Conservation (phyloP, 495 filamentous ascomycete species). For the Xylona heveae region DNA sequence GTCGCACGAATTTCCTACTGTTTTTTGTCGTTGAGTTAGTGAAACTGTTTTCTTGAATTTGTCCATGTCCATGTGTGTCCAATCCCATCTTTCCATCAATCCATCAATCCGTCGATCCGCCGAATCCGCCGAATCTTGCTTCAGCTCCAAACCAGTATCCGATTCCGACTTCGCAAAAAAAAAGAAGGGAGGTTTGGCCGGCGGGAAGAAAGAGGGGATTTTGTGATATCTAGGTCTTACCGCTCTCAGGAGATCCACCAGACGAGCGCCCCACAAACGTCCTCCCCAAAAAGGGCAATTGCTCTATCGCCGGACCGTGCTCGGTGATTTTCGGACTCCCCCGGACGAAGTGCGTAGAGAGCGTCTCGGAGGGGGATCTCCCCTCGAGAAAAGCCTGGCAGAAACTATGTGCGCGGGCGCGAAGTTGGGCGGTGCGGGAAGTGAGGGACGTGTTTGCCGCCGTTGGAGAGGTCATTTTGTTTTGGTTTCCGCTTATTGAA, state of each 20-base stretch:
- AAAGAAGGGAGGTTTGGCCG: too few species aligned
- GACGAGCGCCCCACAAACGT: constrained; percentile 15
- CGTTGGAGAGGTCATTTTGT: too few species aligned
- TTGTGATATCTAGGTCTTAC: too few species aligned
- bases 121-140: too few species aligned
- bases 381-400: constrained; percentile 11
- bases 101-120: too few species aligned
- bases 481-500: too few species aligned
- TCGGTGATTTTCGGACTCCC: constrained; percentile 14
- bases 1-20: constrained; percentile 9
- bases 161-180: too few species aligned
- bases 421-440: constrained; percentile 3
- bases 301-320: constrained; percentile 13
- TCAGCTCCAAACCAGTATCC: too few species aligned
- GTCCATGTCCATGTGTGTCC: background rate
- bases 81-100: background rate
- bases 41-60: background rate
- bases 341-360: constrained; percentile 10
- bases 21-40: background rate
- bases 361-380: constrained; percentile 8
- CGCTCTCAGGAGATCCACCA: too few species aligned
- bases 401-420: constrained; percentile 8
- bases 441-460: constrained; percentile 3
- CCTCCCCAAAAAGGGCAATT: constrained; percentile 16
- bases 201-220: too few species aligned